Conservation (phyloP, 2,329 filamentous ascomycete species). For the Aspergillus fischeri region DNA sequence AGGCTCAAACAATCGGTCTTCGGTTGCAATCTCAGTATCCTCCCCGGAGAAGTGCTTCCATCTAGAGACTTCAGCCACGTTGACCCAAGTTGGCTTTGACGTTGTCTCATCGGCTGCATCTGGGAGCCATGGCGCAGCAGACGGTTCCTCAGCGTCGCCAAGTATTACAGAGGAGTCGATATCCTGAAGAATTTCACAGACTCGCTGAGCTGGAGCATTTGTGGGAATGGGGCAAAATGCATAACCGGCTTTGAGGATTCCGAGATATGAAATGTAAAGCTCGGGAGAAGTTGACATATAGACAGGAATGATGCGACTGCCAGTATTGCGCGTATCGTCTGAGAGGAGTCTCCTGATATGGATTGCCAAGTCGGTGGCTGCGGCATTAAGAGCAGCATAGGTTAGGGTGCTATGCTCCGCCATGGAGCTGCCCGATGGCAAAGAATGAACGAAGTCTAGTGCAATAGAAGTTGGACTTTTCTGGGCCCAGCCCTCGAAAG, state of each 20-base stretch:
- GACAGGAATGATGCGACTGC: conserved; percentile 22
- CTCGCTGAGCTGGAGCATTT: conserved; percentile 29
- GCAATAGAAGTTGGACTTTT: conserved; percentile 20
- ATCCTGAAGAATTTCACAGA: conserved; percentile 25
- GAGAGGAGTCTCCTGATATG: conserved; percentile 15
- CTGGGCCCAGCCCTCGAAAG: conserved; percentile 24
- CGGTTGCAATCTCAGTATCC: not conserved
- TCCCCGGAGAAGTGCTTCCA: conserved; percentile 14
- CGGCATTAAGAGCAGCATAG: conserved; percentile 21
- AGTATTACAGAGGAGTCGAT: conserved; percentile 23
- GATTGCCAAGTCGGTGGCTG: conserved; percentile 19
- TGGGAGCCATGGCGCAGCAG: conserved; percentile 5
- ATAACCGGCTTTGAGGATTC: conserved; percentile 32
- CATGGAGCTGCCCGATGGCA: conserved; percentile 10
- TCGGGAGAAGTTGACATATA: conserved; percentile 32
- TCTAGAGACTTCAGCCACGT: conserved; percentile 17
- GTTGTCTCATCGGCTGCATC: not conserved
- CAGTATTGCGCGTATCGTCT: not conserved
- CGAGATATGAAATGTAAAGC: conserved; percentile 37
- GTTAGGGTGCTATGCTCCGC: conserved; percentile 23
- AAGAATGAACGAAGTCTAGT: conserved; percentile 25
- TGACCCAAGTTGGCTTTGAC: conserved; percentile 14
- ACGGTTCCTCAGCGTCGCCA: conserved; percentile 14
- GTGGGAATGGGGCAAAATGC: conserved; percentile 38
- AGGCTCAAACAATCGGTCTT: not conserved